Evolutionary conservation across 108 stramenopile species (phyloP), one percentile per base, ranked within the genome.

Genomic region (Cyclotella distinguenda): DNA sequence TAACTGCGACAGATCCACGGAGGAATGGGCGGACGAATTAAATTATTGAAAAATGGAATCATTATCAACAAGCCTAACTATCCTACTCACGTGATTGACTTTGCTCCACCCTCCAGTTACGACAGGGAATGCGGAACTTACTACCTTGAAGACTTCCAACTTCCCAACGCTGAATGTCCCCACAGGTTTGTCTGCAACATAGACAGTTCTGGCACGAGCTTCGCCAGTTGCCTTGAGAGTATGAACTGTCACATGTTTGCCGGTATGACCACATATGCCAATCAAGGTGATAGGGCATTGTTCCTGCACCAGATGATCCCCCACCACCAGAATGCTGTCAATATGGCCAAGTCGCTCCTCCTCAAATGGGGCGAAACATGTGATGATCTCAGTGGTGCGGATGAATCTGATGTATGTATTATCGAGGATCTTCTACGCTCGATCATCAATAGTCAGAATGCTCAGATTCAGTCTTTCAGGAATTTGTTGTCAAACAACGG

Each of bases 231-330:
- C 47, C 66, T 91, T 7, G 77, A 91, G 18, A 56, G 80, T 42
- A 84, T 87, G 82, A 83, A 91, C 44, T 91, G 90, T 67, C 59
- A 67, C 82, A 91, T 91, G 90, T 61, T 82, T 36, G 64, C n/a
- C 28, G 73, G 70, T 0, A 90, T 90, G 89, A 87, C 86, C 5
- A 82, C 82, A 8, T 53, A 53, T 19, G 55, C 31, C 6, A 53
- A 56, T n/a, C 27, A 53, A 10, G 36, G 48, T 22, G 80, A 52
- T 3, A 43, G 70, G 8, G 81, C 74, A 16, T 48, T 88, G 23
- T 91, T 91, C 45, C 68, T 90, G 39, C 88, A 87, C 69, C 88
- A 95, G 65, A 96, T 95, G 94, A 96, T 96, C 40, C 92, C 95
- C 9, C 95, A 95, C 70, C 91, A 95, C 60, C 83, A 91, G 54